Conservation (phyloP, 306 rosid genomes). For the Macrotyloma uniflorum region DNA sequence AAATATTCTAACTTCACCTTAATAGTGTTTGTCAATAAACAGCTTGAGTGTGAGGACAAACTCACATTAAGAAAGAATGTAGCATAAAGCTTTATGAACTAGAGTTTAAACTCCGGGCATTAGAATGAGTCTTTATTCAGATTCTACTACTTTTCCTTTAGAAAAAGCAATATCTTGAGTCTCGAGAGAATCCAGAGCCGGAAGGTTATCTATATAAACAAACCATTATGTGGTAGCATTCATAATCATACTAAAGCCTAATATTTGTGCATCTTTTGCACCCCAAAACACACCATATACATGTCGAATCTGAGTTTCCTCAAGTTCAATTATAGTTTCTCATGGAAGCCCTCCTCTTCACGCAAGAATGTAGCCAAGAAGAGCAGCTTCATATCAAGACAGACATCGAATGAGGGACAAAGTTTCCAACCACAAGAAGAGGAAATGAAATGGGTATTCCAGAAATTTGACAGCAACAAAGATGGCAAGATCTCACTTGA, state of each 20-base stretch:
- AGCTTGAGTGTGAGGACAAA: neutral
- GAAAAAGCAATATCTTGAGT: conserved; percentile 19
- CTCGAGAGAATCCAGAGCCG: conserved; percentile 24
- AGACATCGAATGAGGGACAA: conserved; percentile 10
- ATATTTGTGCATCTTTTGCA: neutral
- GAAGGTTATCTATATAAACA: conserved; percentile 39
- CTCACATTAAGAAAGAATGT: conserved; percentile 19
- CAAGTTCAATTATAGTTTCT: conserved; percentile 45
- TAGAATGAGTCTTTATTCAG: conserved; percentile 28
- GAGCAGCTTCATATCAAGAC: conserved; percentile 45
- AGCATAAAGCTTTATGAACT: conserved; percentile 14
- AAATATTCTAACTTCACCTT: conserved; percentile 21
- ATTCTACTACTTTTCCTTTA: conserved; percentile 22
- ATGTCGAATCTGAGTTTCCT: conserved; percentile 54
- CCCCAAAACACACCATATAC: neutral
- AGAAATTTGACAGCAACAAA: conserved; percentile 70
- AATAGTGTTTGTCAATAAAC: neutral
- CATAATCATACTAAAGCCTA: conserved; percentile 1
- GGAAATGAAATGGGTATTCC: conserved; percentile 73
- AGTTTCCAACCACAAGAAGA: conserved; percentile 50
- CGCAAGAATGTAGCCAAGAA: conserved; percentile 25
- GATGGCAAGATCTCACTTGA: conserved; percentile 70
- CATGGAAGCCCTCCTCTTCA: conserved; percentile 35
- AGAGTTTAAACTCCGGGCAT: conserved; percentile 5
- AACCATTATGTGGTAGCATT: neutral